Percentiles rank a stretch among this genome's conserved stretches.
These are phyloP conservation scores for Ogataea neopini DNA, from an alignment of 805 yeast genomes.

Conservation along the genomic window DNA sequence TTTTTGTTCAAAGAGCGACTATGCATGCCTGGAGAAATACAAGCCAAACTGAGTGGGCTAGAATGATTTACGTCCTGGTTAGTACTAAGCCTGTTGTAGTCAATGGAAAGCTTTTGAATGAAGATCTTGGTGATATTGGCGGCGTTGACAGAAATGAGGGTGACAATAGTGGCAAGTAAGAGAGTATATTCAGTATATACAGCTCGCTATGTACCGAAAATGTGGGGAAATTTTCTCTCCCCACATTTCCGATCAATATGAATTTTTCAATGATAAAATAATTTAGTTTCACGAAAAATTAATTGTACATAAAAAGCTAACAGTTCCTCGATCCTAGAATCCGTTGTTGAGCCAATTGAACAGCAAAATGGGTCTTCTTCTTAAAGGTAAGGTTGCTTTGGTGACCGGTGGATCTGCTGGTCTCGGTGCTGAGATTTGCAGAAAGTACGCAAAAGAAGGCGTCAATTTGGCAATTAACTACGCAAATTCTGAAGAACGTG, in stretches of 20 bases:
- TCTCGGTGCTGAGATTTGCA: slow-evolving; percentile 37
- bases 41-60: slow-evolving; percentile 12
- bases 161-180: background rate
- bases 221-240: slow-evolving; percentile 1
- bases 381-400: slow-evolving; percentile 33
- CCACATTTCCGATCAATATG: slow-evolving; percentile 5
- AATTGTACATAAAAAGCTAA: no score
- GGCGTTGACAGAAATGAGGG: slow-evolving; percentile 12
- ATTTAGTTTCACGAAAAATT: no score
- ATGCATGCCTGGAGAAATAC: slow-evolving; percentile 15
- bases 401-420: slow-evolving; percentile 37
- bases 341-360: no score
- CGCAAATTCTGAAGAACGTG: slow-evolving; percentile 33
- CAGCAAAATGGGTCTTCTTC: slow-evolving; percentile 14
- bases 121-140: slow-evolving; percentile 11
- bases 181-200: no score
- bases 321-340: no score
- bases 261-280: no score
- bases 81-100: slow-evolving; percentile 11
- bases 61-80: slow-evolving; percentile 11
- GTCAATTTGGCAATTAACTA: slow-evolving; percentile 38
- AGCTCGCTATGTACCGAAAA: background rate
- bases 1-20: slow-evolving; percentile 13
- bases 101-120: slow-evolving; percentile 5
- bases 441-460: slow-evolving; percentile 38